Evolutionary conservation across 139 green algal species (phyloP).

Genomic region (Chlorella sp.): DNA sequence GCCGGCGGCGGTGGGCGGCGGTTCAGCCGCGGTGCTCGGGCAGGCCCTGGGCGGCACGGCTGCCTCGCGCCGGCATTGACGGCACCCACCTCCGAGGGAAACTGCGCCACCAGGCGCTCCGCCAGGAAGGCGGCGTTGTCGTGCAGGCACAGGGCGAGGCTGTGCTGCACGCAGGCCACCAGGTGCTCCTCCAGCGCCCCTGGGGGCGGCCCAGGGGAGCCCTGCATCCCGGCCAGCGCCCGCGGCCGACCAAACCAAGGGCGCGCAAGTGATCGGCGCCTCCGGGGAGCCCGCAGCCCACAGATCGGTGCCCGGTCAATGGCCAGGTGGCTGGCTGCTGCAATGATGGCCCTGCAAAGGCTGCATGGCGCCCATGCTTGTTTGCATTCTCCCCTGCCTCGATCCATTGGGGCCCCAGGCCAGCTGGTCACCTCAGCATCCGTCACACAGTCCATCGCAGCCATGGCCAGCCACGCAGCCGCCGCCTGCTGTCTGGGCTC

Average conservation of each 20-base stretch:
- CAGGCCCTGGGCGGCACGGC: background rate
- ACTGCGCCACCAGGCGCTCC: constrained; percentile 84
- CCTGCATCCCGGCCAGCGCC: background rate
- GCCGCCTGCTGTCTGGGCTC: background rate
- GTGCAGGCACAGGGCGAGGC: constrained; percentile 71
- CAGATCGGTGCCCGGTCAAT: background rate
- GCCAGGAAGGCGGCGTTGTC: constrained; percentile 88
- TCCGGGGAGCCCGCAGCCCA: too few species aligned
- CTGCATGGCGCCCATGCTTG: background rate
- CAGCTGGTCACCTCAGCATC: too few species aligned
- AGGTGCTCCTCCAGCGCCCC: constrained; percentile 53
- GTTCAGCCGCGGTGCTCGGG: background rate
- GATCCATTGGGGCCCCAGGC: too few species aligned
- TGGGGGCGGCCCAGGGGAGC: background rate
- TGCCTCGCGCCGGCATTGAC: background rate
- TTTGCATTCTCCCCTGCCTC: too few species aligned
- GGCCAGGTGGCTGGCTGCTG: background rate
- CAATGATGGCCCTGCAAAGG: too few species aligned
- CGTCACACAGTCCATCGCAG: too few species aligned
- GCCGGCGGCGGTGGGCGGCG: too few species aligned
- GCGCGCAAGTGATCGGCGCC: background rate
- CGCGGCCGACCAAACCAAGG: background rate
- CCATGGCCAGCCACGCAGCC: too few species aligned
- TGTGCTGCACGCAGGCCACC: constrained; percentile 67
- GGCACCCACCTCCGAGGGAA: constrained; percentile 66